phyloP scores from a whole-genome alignment of 768 basidiomycete genomes.

The Tremella mesenterica region DNA sequence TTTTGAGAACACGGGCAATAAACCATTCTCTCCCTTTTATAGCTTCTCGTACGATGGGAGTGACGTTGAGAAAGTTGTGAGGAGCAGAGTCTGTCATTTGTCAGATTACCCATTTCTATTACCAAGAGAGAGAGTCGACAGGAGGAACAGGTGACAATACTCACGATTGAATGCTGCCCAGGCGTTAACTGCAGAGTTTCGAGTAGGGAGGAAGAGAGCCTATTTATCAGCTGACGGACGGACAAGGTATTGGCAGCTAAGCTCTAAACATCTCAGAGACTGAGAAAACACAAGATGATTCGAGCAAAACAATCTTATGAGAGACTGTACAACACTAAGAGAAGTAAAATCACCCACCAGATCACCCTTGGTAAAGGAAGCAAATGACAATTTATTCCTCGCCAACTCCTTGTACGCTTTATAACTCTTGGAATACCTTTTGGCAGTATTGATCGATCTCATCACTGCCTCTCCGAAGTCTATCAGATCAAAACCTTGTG shows the following conservation, averaged over 20 bases:
- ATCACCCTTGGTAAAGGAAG: constrained; percentile 91
- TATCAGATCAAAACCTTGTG: constrained; percentile 62
- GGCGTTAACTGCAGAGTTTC: constrained; percentile 83
- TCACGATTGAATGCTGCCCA: constrained; percentile 98
- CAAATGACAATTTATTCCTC: constrained; percentile 90
- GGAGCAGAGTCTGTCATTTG: constrained; percentile 72
- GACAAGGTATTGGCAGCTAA: too few species aligned
- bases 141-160: constrained; percentile 23
- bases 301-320: neutral
- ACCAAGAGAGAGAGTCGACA: neutral
- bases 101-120: constrained; percentile 3
- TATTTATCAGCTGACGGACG: constrained; percentile 5
- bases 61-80: constrained; percentile 90
- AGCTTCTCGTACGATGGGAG: constrained; percentile 76
- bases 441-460: constrained; percentile 62
- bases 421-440: constrained; percentile 96
- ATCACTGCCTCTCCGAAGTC: constrained; percentile 72
- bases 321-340: too few species aligned
- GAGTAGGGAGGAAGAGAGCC: constrained; percentile 88
- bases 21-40: constrained; percentile 72
- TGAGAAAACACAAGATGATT: too few species aligned
- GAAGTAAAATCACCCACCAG: constrained; percentile 46
- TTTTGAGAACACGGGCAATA: constrained; percentile 37
- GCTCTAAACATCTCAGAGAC: too few species aligned
- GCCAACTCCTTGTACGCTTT: constrained; percentile 92